Conservation (phyloP, 441 rosid species). For the Kokia cookei region DNA sequence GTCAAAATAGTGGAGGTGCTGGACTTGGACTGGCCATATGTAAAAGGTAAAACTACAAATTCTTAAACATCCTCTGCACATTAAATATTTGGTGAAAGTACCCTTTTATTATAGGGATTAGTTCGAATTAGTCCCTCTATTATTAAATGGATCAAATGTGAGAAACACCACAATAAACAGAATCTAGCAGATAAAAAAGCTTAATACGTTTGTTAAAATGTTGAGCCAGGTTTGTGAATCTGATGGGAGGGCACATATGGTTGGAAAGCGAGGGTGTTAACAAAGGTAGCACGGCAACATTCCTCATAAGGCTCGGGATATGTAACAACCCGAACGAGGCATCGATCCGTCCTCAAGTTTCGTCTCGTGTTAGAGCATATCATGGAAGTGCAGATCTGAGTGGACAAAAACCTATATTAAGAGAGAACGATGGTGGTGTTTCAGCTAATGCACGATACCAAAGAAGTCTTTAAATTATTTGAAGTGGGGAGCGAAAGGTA, state of each 20-base stretch:
- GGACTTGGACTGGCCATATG: slow-evolving; percentile 93
- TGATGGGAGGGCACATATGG: slow-evolving; percentile 92
- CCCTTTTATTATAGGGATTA: background rate
- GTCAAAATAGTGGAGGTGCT: slow-evolving; percentile 37
- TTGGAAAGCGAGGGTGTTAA: slow-evolving; percentile 76
- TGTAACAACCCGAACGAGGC: slow-evolving; percentile 33
- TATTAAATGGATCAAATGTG: no score
- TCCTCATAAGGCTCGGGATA: slow-evolving; percentile 59
- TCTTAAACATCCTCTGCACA: background rate
- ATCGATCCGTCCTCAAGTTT: slow-evolving; percentile 27
- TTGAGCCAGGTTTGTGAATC: slow-evolving; percentile 60
- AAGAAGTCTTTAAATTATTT: slow-evolving; percentile 32
- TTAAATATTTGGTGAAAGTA: background rate
- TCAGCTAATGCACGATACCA: slow-evolving; percentile 29
- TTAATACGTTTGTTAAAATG: slow-evolving; percentile 2
- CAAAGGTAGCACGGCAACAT: slow-evolving; percentile 61
- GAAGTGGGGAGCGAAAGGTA: background rate
- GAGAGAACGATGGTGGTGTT: slow-evolving; percentile 14
- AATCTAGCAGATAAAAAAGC: background rate
- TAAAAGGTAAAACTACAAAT: slow-evolving; percentile 47
- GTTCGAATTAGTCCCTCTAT: no score
- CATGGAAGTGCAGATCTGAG: slow-evolving; percentile 45
- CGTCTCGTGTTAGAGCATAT: slow-evolving; percentile 35
- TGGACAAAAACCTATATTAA: slow-evolving; percentile 14
- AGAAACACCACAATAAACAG: background rate